Conservation (phyloP, 306 rosid genomes). For the Vigna mungo region DNA sequence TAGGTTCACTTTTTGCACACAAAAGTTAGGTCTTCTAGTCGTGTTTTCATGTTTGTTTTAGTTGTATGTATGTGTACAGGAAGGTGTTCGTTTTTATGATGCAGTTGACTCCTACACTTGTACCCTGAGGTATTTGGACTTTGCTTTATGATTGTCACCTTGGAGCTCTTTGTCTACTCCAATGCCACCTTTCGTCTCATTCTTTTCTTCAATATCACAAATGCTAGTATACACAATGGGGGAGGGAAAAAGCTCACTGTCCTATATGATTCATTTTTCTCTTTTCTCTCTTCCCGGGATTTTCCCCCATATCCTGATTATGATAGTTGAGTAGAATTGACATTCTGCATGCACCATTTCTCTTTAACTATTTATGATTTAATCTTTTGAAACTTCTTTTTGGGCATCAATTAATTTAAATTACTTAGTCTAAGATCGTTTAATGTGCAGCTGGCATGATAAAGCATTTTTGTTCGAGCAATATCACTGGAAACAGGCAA, state of each 20-base stretch:
- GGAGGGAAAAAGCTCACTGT: neutral
- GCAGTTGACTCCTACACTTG: slow-evolving; percentile 3
- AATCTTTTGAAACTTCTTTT: slow-evolving; percentile 11
- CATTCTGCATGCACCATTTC: neutral
- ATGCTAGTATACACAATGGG: neutral
- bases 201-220: neutral
- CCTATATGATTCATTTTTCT: neutral
- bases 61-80: neutral
- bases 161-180: neutral
- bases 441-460: slow-evolving; percentile 84
- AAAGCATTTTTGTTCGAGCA: slow-evolving; percentile 81
- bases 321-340: slow-evolving; percentile 26
- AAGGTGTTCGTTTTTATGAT: slow-evolving; percentile 27
- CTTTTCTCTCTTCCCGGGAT: slow-evolving; percentile 26
- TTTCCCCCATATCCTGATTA: neutral
- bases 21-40: neutral
- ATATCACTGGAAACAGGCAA: slow-evolving; percentile 87
- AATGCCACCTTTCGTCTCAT: neutral
- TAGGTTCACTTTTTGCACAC: slow-evolving; percentile 2
- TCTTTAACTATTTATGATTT: neutral
- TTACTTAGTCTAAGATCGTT: slow-evolving; percentile 27
- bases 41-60: neutral
- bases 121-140: neutral
- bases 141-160: neutral
- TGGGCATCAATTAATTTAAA: neutral